These are phyloP conservation scores for Debaryomyces hansenii DNA, from an alignment of 805 yeast species.

Conservation along the genomic window DNA sequence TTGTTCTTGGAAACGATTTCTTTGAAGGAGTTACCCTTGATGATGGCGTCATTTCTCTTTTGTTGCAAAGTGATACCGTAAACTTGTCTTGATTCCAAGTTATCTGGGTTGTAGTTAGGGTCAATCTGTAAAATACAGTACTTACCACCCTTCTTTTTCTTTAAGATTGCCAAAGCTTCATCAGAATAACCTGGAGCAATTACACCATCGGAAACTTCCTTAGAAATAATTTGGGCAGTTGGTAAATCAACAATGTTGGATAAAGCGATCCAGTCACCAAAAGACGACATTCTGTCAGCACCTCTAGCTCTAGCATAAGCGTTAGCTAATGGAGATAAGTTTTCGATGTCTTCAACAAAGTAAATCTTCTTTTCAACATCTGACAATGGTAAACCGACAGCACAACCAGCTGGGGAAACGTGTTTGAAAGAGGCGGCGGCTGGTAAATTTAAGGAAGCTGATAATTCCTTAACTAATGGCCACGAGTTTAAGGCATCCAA, in stretches of 20 bases:
- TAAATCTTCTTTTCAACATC: constrained; percentile 93
- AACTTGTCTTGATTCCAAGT: constrained; percentile 87
- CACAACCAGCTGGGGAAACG: constrained; percentile 98
- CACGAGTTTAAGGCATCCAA: constrained; percentile 97
- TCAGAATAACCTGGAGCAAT: constrained; percentile 96
- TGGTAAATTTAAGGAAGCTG: constrained; percentile 90
- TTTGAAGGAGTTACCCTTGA: constrained; percentile 84
- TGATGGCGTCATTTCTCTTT: constrained; percentile 96
- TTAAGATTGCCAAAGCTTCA: constrained; percentile 86
- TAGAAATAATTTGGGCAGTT: constrained; percentile 94
- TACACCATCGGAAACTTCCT: constrained; percentile 98
- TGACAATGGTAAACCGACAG: constrained; percentile 90
- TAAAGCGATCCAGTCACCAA: constrained; percentile 97
- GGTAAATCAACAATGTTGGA: constrained; percentile 95
- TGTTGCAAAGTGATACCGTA: constrained; percentile 95
- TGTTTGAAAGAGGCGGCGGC: constrained; percentile 99
- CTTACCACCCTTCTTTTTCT: constrained; percentile 95
- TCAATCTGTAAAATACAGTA: constrained; percentile 96
- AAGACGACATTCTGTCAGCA: constrained; percentile 99
- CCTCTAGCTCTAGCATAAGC: constrained; percentile 99
- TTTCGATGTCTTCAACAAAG: constrained; percentile 92
- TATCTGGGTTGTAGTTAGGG: constrained; percentile 85
- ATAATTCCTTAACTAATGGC: constrained; percentile 97
- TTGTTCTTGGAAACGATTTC: constrained; percentile 90
- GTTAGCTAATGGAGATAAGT: constrained; percentile 93